Evolutionary conservation across 2,329 filamentous ascomycete species (phyloP).

Genomic region (Fusarium pseudoanthophilum): DNA sequence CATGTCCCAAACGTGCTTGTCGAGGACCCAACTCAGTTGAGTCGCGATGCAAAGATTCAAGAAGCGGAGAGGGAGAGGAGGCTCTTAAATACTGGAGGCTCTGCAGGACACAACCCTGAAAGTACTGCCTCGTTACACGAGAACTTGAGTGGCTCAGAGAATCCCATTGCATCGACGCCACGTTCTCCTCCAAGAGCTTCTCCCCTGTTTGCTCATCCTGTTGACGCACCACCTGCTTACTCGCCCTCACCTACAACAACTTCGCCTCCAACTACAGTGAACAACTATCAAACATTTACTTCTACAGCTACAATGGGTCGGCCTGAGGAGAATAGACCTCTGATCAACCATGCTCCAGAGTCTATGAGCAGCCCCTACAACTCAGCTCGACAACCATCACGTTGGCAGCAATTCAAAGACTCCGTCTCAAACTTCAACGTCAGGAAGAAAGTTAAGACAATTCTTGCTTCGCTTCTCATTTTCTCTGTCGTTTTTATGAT

Average conservation of each 20-base stretch:
- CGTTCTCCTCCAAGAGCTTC: constrained; percentile 8
- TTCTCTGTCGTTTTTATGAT: constrained; percentile 48
- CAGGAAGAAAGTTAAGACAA: constrained; percentile 46
- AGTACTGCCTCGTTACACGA: background rate
- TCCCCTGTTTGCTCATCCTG: constrained; percentile 33
- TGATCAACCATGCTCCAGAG: constrained; percentile 57
- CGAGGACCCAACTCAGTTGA: constrained; percentile 58
- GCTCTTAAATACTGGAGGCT: constrained; percentile 42
- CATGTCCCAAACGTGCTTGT: constrained; percentile 61
- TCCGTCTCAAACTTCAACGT: constrained; percentile 26
- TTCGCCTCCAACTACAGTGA: constrained; percentile 46
- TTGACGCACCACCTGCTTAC: constrained; percentile 63
- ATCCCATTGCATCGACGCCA: constrained; percentile 1
- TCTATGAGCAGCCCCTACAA: constrained; percentile 55
- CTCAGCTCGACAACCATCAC: constrained; percentile 34
- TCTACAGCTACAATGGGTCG: constrained; percentile 53
- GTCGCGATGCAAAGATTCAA: constrained; percentile 54
- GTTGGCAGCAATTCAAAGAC: constrained; percentile 47
- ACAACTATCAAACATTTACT: constrained; percentile 59
- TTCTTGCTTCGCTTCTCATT: constrained; percentile 48
- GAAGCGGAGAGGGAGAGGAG: constrained; percentile 57
- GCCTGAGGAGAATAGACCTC: constrained; percentile 54
- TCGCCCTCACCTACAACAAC: constrained; percentile 54
- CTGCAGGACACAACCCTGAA: background rate
- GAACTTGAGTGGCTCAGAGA: background rate